A percentile compares a stretch with the other conserved stretches of the same genome.
Evolutionary conservation across 495 filamentous ascomycete species (phyloP).

Genomic region (Evansstolkia leycettana): DNA sequence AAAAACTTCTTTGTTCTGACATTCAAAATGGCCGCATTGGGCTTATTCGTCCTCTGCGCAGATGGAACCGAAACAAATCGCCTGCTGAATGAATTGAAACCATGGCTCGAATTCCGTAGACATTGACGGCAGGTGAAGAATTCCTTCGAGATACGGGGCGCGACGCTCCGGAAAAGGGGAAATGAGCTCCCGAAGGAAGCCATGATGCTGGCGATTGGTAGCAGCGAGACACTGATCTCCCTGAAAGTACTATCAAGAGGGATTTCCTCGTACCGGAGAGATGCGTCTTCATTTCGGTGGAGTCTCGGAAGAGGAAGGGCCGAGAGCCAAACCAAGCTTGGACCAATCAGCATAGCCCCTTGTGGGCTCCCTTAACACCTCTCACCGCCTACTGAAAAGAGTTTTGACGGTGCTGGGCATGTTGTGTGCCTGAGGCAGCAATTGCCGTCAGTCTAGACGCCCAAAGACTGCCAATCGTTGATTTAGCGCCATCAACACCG

Average conservation of each 20-base stretch:
- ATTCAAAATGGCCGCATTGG: constrained; percentile 15
- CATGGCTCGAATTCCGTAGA: constrained; percentile 25
- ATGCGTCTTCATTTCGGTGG: too few species aligned
- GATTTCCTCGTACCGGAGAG: too few species aligned
- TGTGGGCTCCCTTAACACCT: too few species aligned
- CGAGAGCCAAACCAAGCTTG: too few species aligned
- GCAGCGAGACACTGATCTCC: constrained; percentile 1
- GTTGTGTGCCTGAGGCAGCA: not conserved
- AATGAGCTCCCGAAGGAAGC: constrained; percentile 21
- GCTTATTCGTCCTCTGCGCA: constrained; percentile 12
- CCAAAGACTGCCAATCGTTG: too few species aligned
- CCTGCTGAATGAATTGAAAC: constrained; percentile 23
- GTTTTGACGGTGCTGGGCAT: not conserved
- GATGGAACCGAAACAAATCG: constrained; percentile 16
- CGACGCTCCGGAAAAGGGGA: constrained; percentile 22
- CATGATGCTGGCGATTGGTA: constrained; percentile 16
- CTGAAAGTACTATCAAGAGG: constrained; percentile 4
- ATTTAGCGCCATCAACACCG: too few species aligned
- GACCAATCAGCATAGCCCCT: too few species aligned
- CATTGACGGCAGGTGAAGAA: constrained; percentile 56
- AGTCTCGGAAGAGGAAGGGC: too few species aligned
- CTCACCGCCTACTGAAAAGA: too few species aligned
- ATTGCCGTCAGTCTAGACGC: not conserved
- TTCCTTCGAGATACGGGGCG: constrained; percentile 39
- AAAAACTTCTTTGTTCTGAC: constrained; percentile 21